Percentiles rank a stretch among this genome's conserved stretches.
phyloP scores from a whole-genome alignment of 306 rosid species.

The Vicia villosa region DNA sequence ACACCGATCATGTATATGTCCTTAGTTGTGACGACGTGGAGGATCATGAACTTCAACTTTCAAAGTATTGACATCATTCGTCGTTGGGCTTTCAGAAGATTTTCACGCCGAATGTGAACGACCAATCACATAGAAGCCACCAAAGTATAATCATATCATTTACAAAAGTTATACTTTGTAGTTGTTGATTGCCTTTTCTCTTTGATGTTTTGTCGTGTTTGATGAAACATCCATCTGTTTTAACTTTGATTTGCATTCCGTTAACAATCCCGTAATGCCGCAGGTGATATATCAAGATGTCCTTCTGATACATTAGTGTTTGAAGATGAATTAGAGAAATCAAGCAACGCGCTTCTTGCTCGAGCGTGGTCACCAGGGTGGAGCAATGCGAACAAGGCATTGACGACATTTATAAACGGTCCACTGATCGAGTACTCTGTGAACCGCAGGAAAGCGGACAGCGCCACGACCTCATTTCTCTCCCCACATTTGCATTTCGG shows the following conservation, averaged over 20 bases:
- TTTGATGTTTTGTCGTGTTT: neutral
- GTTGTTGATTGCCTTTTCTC: neutral
- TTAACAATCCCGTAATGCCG: slow-evolving; percentile 14
- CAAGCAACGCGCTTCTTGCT: slow-evolving; percentile 96
- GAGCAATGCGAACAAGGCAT: slow-evolving; percentile 92
- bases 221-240: slow-evolving; percentile 2
- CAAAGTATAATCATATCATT: slow-evolving; percentile 21
- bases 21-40: neutral
- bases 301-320: slow-evolving; percentile 64
- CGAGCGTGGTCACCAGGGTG: slow-evolving; percentile 99
- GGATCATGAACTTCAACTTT: neutral
- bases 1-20: neutral
- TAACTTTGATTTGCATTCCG: slow-evolving; percentile 14
- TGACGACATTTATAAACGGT: slow-evolving; percentile 85
- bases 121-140: neutral
- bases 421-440: slow-evolving; percentile 77
- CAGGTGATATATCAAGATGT: slow-evolving; percentile 84
- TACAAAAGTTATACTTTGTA: neutral
- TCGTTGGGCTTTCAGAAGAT: neutral
- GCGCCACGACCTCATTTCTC: slow-evolving; percentile 89
- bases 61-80: too few relatives aligned
- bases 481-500: slow-evolving; percentile 98
- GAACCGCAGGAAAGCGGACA: slow-evolving; percentile 92
- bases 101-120: neutral
- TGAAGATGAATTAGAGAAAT: slow-evolving; percentile 93